Evolutionary conservation across 495 filamentous ascomycete genomes (phyloP), one percentile per base, ranked within the genome.

Genomic region (Aspergillus leporis): DNA sequence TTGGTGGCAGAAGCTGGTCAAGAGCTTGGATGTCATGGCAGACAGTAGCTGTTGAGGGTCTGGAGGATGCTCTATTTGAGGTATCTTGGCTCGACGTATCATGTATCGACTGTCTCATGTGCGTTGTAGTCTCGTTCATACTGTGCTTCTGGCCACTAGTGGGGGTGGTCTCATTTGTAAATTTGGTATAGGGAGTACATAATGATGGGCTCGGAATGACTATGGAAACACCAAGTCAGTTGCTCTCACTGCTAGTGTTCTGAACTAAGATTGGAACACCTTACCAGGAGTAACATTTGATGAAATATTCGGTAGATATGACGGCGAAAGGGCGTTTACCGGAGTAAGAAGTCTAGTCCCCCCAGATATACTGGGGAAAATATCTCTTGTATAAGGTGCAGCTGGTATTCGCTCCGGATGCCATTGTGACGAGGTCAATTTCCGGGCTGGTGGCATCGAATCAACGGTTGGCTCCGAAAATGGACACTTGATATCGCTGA

Each of bases 1-100:
- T 78, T n/a, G 80, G 80, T 19, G 80, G 80, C 8, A 80, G 63
- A 58, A 74, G 67, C 32, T 75, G 66, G 43, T 75, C 68, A 0
- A 79, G 63, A 19, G 64, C 51, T 45, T 73, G 61, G 19, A 53
- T 28, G 18, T 70, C 66, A 36, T 72, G 66, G 30, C 53, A 67
- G 13, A 58, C 56, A 23, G 61, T 61, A 12, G 63, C 41, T 9
- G 68, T 61, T 3, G 62, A 57, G 5, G 63, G 62, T 46, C 67
- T 69, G 0, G 65, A 55, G 23, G 41, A 1, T 41, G 51, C 38
- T 54, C 25, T 36, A 31, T n/a, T 49, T 4, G 48, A 25, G 30
- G 31, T 52, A 22, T 28, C 6, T 45, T 40, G 14, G 38, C 38
- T 41, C 38, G 38, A 41, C n/a, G 38, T 18, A 18, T 41, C 3